Evolutionary conservation across 768 basidiomycete species (phyloP), one percentile per base, ranked within the genome.

Genomic region (Kwoniella shandongensis): DNA sequence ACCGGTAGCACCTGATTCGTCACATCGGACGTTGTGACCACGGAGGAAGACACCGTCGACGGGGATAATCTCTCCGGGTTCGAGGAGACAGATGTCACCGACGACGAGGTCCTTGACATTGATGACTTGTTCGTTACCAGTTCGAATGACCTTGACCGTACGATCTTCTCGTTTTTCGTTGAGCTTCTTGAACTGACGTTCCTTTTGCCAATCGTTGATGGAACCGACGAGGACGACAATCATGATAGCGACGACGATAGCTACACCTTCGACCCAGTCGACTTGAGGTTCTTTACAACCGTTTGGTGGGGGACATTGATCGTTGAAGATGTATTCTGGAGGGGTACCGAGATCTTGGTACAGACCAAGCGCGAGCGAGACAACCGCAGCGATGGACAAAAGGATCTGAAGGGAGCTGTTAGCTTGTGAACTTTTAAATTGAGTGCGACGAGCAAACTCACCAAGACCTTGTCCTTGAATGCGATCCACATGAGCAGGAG

Each of bases 151-250:
- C 76, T 91, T 91, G 66, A 91, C 85, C 4, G 82, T 84, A 25
- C 96, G 88, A 65, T 94, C 96, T 54, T 98, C 94, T 77, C 94
- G 94, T 78, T 93, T 88, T 66, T 88, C 89, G 70, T 97, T 98
- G 39, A 99, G 83, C 18, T 80, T 81, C 68, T 87, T 85, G 80
- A 99, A 99, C 78, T 98, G 96, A 1, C 86, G 86, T 76, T 99
- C 96, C 77, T 98, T 98, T 77, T 97, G 92, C 88, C 89, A 99
- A 77, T 99, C 96, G 70, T 97, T 98, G 41, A 97, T 65, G 12
- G 92, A 91, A 27, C 94, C 94, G 54, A 99, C 94, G 40, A 91
- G 67, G 55, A 79, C 81, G 74, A 83, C 80, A 59, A 82, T 80
- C 46, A 78, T 51, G 61, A 82, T 79, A 26, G 81, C 81, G 59